A percentile compares a stretch with the other conserved stretches of the same genome.
Conservation (phyloP, 2,329 filamentous ascomycete genomes). For the Sporothrix pallida region DNA sequence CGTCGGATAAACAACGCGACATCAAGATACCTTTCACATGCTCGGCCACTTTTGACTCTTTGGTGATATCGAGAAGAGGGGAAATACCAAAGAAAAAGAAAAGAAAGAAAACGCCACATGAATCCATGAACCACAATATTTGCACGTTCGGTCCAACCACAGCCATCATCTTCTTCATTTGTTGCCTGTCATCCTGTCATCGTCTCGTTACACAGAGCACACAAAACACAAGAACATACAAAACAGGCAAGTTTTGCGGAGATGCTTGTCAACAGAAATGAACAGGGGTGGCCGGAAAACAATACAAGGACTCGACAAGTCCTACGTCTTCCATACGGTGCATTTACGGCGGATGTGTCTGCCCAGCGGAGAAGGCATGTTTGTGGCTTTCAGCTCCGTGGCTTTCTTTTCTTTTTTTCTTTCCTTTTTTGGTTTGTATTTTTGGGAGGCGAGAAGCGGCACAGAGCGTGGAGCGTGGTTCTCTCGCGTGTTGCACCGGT, state of each 20-base stretch:
- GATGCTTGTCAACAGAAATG: conserved; percentile 3
- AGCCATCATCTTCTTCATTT: not conserved
- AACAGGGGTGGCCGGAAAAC: not conserved
- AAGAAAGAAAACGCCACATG: not conserved
- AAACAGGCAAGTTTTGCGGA: not conserved
- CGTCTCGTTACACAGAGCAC: not conserved
- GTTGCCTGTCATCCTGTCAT: not conserved
- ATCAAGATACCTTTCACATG: not conserved
- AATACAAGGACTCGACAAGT: no score
- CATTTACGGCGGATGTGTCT: not conserved
- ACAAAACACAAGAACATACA: no score
- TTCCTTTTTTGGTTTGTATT: not conserved
- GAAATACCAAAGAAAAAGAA: not conserved
- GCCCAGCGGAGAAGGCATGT: conserved; percentile 4
- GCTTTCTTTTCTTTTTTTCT: not conserved
- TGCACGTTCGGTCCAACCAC: not conserved
- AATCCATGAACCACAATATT: not conserved
- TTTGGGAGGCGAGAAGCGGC: not conserved
- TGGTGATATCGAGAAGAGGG: not conserved
- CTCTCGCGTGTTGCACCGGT: not conserved
- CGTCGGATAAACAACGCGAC: not conserved
- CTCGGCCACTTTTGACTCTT: not conserved
- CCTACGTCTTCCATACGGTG: not conserved
- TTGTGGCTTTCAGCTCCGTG: conserved; percentile 28
- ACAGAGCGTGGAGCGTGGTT: not conserved